Evolutionary conservation across 768 basidiomycete species (phyloP).

Genomic region (Russula sp.): DNA sequence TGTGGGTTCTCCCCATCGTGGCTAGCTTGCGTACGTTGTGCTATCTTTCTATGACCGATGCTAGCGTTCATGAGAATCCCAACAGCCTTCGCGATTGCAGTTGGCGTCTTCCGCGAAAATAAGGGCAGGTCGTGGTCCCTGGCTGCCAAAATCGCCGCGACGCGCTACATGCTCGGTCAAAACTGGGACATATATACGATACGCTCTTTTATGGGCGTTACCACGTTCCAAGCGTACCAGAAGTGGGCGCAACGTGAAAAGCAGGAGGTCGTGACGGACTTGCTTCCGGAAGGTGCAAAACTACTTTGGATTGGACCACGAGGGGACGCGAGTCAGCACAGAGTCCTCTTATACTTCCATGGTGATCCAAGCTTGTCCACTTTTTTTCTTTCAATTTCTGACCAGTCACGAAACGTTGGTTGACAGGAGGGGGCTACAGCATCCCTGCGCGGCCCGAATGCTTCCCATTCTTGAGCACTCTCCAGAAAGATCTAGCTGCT

Average conservation of each 20-base stretch:
- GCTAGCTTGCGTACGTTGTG: background rate
- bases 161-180: background rate
- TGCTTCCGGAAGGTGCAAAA: background rate
- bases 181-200: background rate
- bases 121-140: constrained; percentile 3
- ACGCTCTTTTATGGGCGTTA: background rate
- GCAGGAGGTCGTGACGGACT: background rate
- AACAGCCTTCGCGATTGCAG: constrained; percentile 2
- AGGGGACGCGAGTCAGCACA: background rate
- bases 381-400: background rate
- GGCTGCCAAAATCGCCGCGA: background rate
- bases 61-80: background rate
- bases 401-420: background rate
- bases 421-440: constrained; percentile 2
- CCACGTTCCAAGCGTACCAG: background rate
- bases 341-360: constrained; percentile 5
- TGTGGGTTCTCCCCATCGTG: background rate
- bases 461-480: background rate
- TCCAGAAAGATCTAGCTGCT: background rate
- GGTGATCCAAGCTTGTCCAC: background rate
- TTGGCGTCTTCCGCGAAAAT: constrained; percentile 9
- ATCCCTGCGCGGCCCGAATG: background rate
- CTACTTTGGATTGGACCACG: constrained; percentile 11
- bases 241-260: background rate
- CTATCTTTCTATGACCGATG: background rate